Evolutionary conservation across 2,329 filamentous ascomycete species (phyloP).

Genomic region (Aureobasidium sp.): DNA sequence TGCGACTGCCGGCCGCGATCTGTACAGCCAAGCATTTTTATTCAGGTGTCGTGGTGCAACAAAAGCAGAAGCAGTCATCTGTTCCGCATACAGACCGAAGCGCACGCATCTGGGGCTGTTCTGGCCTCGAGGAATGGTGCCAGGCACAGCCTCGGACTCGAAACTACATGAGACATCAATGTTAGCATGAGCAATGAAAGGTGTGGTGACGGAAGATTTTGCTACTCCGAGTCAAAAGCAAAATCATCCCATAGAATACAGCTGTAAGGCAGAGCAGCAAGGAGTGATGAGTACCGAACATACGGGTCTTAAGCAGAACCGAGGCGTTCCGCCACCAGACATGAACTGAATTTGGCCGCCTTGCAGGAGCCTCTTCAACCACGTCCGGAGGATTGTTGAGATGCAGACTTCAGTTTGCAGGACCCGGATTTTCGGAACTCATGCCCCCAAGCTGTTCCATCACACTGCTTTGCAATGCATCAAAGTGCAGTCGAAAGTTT

Average conservation of each 20-base stretch:
- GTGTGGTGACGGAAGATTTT: neutral
- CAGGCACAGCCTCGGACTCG: constrained; percentile 37
- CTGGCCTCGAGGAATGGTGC: constrained; percentile 36
- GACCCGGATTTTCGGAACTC: neutral
- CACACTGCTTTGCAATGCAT: constrained; percentile 2
- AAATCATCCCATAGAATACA: neutral
- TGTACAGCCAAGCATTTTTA: constrained; percentile 41
- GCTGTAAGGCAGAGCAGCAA: neutral
- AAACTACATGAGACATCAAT: constrained; percentile 31
- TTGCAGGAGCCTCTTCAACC: constrained; percentile 5
- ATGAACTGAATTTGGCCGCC: neutral
- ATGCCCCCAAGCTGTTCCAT: neutral
- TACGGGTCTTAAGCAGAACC: neutral
- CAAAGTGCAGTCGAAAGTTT: neutral
- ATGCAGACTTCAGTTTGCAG: neutral
- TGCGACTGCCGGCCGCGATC: constrained; percentile 37
- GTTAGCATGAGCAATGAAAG: constrained; percentile 17
- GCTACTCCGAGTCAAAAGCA: neutral
- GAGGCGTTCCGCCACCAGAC: neutral
- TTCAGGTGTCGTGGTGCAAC: constrained; percentile 38
- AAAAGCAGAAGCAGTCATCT: constrained; percentile 41
- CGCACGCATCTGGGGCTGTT: constrained; percentile 37
- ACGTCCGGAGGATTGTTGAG: neutral
- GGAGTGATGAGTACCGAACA: neutral
- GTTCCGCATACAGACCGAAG: constrained; percentile 41